Evolutionary conservation across 345 rosid species (phyloP), one percentile per base, ranked within the genome.

Genomic region (Camelina laxa): DNA sequence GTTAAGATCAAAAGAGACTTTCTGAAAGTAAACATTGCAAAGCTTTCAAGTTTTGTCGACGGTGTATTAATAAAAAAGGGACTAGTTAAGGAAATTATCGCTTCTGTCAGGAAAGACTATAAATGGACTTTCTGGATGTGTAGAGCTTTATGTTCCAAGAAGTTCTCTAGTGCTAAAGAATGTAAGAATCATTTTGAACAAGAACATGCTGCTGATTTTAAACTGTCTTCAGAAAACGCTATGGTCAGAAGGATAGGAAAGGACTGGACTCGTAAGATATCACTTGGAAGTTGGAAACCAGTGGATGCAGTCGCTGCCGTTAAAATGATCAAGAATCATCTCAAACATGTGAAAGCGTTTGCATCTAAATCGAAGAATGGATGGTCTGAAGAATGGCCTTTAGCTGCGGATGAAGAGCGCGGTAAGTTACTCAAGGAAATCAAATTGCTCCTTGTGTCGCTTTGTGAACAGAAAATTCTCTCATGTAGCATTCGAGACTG

Each of bases 121-220:
- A 68, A 2, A 20, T 75, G 79, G 79, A 75, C 0, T 21, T 31
- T 33, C 56, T 68, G 79, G 79, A 33, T 15, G 69, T 75, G 79
- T 33, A 21, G 74, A 50, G 50, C 55, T 60, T 14, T 13, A 51
- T 75, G 74, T 51, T 33, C 0, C 2, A 0, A 27, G 10, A 33
- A 49, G 38, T 60, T 12, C 55, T 41, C 44, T 27, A 14, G 38
- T 67, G 56, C 61, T 67, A 35, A 39, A 30, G 47, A 60, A 1
- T 75, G 31, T 33, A 67, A 3, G 73, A 59, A 33, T 14, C 79
- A 75, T 60, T 48, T 75, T 60, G 79, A 67, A 41, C n/a, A 41
- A 27, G 0, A 67, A 19, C 79, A 75, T 50, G 65, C 16, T 50
- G 69, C 73, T 15, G 50, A 51, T 24, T 50, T 53, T 21, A 75